phyloP scores from a whole-genome alignment of 768 basidiomycete genomes.

The Pulveroboletus sp. region DNA sequence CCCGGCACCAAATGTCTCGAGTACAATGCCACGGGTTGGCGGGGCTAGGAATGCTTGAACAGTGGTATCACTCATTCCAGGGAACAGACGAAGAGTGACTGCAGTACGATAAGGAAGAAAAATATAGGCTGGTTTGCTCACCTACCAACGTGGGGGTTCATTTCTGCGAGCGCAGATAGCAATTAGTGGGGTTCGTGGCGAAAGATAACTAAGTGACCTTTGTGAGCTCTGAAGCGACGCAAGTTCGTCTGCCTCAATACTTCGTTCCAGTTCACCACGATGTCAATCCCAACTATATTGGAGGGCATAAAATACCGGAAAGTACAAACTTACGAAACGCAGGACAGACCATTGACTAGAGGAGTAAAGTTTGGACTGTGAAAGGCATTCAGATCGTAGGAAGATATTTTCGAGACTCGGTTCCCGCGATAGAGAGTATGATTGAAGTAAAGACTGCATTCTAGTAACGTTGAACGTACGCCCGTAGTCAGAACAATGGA shows the following conservation, averaged over 20 bases:
- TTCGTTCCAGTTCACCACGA: constrained; percentile 83
- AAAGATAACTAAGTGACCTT: constrained; percentile 39
- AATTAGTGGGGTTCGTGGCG: constrained; percentile 8
- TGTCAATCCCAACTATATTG: constrained; percentile 77
- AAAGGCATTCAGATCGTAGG: constrained; percentile 80
- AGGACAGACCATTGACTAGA: constrained; percentile 62
- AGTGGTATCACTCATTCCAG: constrained; percentile 75
- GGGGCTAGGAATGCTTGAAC: constrained; percentile 72
- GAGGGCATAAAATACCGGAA: constrained; percentile 4
- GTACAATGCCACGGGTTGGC: constrained; percentile 73
- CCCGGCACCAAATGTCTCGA: constrained; percentile 90
- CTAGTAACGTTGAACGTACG: constrained; percentile 33
- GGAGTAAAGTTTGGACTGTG: constrained; percentile 80
- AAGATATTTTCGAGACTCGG: constrained; percentile 76
- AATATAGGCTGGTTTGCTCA: constrained; percentile 7
- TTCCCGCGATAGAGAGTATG: constrained; percentile 85
- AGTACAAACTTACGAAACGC: neutral
- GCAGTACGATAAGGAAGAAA: constrained; percentile 14
- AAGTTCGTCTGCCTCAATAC: constrained; percentile 80
- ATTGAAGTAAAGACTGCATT: constrained; percentile 87
- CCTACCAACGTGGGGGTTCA: constrained; percentile 79
- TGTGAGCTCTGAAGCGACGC: constrained; percentile 76
- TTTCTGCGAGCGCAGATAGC: constrained; percentile 39
- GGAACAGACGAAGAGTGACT: constrained; percentile 84
- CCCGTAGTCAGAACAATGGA: neutral